A percentile compares a stretch with the other conserved stretches of the same genome.
These are phyloP conservation scores for Zygotorulaspora chibaensis DNA, from an alignment of 805 yeast genomes.

Conservation along the genomic window DNA sequence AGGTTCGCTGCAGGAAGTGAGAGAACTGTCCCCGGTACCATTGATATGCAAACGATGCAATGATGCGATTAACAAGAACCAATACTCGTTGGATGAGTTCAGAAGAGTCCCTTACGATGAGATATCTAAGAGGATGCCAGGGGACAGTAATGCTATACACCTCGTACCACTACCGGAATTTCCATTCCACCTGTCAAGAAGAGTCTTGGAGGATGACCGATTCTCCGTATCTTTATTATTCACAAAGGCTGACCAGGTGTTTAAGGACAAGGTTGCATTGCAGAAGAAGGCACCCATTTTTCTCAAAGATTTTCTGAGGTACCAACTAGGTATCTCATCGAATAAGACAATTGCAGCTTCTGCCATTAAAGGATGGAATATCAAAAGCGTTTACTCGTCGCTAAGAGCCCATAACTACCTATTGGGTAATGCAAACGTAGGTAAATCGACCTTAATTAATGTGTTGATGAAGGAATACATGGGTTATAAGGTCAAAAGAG, in stretches of 20 bases:
- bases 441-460: slow-evolving; percentile 61
- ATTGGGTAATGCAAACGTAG: slow-evolving; percentile 65
- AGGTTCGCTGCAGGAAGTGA: slow-evolving; percentile 9
- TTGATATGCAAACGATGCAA: slow-evolving; percentile 54
- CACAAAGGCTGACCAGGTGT: slow-evolving; percentile 34
- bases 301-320: slow-evolving; percentile 32
- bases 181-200: slow-evolving; percentile 53
- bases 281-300: slow-evolving; percentile 29
- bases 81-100: slow-evolving; percentile 37
- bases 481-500: slow-evolving; percentile 18
- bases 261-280: slow-evolving; percentile 17
- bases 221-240: slow-evolving; percentile 20
- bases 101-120: slow-evolving; percentile 29
- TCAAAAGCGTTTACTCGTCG: slow-evolving; percentile 20
- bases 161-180: slow-evolving; percentile 67
- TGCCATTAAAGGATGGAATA: slow-evolving; percentile 28
- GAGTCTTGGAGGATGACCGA: slow-evolving; percentile 14
- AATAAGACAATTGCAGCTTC: slow-evolving; percentile 29
- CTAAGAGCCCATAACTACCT: slow-evolving; percentile 41
- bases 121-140: slow-evolving; percentile 38
- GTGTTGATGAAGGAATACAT: slow-evolving; percentile 37
- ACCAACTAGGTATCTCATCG: slow-evolving; percentile 29
- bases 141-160: slow-evolving; percentile 47
- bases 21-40: slow-evolving; percentile 12
- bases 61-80: slow-evolving; percentile 44